These are phyloP conservation scores for Nigrospora oryzae DNA, from an alignment of 2,329 filamentous ascomycete genomes.

Conservation along the genomic window DNA sequence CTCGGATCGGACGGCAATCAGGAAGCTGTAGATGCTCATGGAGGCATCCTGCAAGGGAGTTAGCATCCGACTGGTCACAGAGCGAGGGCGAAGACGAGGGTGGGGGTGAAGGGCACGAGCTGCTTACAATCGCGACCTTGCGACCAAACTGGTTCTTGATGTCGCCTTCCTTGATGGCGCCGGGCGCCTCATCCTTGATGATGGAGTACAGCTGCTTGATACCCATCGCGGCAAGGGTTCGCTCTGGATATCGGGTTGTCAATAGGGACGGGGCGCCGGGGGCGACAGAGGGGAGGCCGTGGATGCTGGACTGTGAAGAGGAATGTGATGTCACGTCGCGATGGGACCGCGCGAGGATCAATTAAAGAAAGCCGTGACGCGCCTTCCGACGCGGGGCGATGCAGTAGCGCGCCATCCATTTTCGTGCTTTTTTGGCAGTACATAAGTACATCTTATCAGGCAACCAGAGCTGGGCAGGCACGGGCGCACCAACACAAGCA, in stretches of 20 bases:
- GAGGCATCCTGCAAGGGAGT: conserved; percentile 39
- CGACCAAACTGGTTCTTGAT: conserved; percentile 99
- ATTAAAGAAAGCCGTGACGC: neutral
- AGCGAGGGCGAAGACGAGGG: neutral
- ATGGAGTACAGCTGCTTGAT: conserved; percentile 71
- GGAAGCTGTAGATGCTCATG: conserved; percentile 98
- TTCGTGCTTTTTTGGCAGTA: too few species aligned
- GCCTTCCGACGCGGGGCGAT: too few species aligned
- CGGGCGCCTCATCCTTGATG: conserved; percentile 89
- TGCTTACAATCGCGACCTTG: conserved; percentile 89
- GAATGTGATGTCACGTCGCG: neutral
- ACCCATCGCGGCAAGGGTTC: conserved; percentile 36
- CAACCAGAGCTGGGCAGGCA: too few species aligned
- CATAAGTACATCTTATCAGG: too few species aligned
- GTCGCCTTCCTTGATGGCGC: conserved; percentile 89
- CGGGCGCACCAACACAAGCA: too few species aligned
- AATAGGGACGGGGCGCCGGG: neutral
- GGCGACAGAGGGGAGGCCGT: neutral
- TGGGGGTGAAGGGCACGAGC: neutral
- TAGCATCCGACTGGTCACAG: neutral
- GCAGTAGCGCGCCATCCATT: too few species aligned
- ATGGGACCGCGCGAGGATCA: neutral
- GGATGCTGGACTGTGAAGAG: neutral
- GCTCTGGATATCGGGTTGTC: neutral
- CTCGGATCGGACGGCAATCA: conserved; percentile 93